phyloP scores from a whole-genome alignment of 306 rosid species.

The Bauhinia variegata region DNA sequence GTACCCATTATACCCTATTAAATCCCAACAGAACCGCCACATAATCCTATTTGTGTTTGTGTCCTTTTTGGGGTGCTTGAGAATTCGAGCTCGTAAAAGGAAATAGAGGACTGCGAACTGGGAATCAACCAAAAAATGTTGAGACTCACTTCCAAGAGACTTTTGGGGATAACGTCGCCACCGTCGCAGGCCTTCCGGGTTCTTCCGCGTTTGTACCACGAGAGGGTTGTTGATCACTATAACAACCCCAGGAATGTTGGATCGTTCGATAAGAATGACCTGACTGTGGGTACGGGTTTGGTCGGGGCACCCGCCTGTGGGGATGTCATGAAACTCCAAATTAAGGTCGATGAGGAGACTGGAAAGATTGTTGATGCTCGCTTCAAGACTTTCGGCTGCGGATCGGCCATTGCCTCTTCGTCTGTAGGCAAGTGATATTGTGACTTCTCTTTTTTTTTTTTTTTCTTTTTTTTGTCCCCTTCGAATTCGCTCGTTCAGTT shows the following conservation, averaged over 20 bases:
- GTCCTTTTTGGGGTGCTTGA: background rate
- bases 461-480: too few species aligned
- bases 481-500: background rate
- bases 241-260: constrained; percentile 85
- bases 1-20: too few species aligned
- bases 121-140: constrained; percentile 50
- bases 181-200: constrained; percentile 45
- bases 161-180: constrained; percentile 52
- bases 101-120: background rate
- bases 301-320: constrained; percentile 95
- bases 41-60: background rate
- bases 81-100: background rate
- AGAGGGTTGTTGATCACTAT: constrained; percentile 89
- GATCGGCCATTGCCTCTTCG: constrained; percentile 91
- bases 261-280: constrained; percentile 79
- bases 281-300: constrained; percentile 80
- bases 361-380: constrained; percentile 86
- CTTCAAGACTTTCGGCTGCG: constrained; percentile 93
- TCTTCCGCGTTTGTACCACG: constrained; percentile 66
- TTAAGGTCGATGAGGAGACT: constrained; percentile 73
- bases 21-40: background rate
- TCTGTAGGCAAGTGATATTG: constrained; percentile 65
- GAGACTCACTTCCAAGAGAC: constrained; percentile 56
- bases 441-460: background rate
- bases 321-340: constrained; percentile 93